Base-by-base conservation (phyloP, 2,329 filamentous ascomycete genomes). In the Exophiala xenobiotica region DNA sequence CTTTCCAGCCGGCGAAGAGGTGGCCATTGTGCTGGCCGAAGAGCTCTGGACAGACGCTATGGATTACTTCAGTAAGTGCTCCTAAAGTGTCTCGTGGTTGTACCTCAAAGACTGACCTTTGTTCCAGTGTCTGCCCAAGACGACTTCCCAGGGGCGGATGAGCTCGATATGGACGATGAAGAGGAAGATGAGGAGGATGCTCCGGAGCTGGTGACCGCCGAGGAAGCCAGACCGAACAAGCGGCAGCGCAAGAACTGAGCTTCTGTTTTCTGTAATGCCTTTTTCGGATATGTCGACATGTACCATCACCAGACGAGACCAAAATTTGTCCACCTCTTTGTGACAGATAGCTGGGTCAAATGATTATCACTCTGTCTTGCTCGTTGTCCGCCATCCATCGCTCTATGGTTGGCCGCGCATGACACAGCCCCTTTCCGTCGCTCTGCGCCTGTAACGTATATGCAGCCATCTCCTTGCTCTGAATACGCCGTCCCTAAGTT, bases 1-100 rank as follows among this genome's bases (percentile, higher is more conserved):
- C 62, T 96, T 93, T 77, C 86, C 88, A n/a, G 83, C 83, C 37
- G 92, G 88, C 18, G 90, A 95, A 61, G 87, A 91, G 56, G 70
- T 97, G 42, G 91, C 91, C 31, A 79, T 90, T 57, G 79, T 83
- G 54, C 77, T 97, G 61, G 83, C 87, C 6, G 91, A 97, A 67
- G 92, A 97, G 61, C 74, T 97, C n/a, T 62, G 58, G 58, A 23
- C 54, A 11, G 51, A 62, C 29, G 58, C 54, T 38, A 57, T 62
- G 52, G 60, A 62, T 27, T 58, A 54, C 43, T 62, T 54, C 54
- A 57, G 55, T 49, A 44, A 45, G 39, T 33, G 14, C 4, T 16
- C 24, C 16, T 33, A 3, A n/a, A n/a, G n/a, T 6, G 12, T 26
- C 37, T 22, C 23, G 6, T 40, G 3, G 27, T 24, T 35, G 7